Evolutionary conservation across 805 yeast genomes (phyloP), one percentile per base, ranked within the genome.

Genomic region (Wickerhamiella occidentalis): DNA sequence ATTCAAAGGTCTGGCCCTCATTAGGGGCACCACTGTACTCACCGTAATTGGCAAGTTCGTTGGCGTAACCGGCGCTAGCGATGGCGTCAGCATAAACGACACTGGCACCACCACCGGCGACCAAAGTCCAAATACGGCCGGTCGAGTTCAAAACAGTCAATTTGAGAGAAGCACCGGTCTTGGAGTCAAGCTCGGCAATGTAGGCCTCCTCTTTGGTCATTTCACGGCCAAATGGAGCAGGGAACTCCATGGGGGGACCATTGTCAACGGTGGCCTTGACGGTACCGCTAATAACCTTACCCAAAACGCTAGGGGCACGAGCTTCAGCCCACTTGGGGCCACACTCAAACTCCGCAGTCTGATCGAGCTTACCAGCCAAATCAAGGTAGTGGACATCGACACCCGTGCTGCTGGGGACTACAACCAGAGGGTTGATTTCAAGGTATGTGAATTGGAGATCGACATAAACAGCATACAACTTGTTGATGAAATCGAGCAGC

Each of bases 301-400:
- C 74, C 23, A 69, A 62, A 11, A 67, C 64, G 44, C 66, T 62
- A 38, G 72, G 68, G 15, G 73, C 61, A 46, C 74, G 68, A 6
- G 74, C 72, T n/a, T 61, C 55, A 35, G 74, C 74, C 74, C 74
- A 69, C 58, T 69, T 69, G 52, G 74, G 69, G 30, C 74, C 74
- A 53, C 74, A 70, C 60, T 69, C 74, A 54, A 69, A 69, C 61
- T 69, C 74, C 42, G 74, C 74, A 23, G 74, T 69, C 56, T 69
- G 74, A 56, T 69, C 74, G 51, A 69, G 64, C 66, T 70, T 70
- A 41, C 73, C 74, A 28, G 74, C 74, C 44, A 69, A 61, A 54
- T 69, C 74, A n/a, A 69, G 66, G 59, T 68, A 70, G 60, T 70
- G 71, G 29, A 69, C 71, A 50, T 65, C 69, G 50, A 64, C 71